Evolutionary conservation across 2,329 filamentous ascomycete genomes (phyloP).

Genomic region (Alternaria dauci): DNA sequence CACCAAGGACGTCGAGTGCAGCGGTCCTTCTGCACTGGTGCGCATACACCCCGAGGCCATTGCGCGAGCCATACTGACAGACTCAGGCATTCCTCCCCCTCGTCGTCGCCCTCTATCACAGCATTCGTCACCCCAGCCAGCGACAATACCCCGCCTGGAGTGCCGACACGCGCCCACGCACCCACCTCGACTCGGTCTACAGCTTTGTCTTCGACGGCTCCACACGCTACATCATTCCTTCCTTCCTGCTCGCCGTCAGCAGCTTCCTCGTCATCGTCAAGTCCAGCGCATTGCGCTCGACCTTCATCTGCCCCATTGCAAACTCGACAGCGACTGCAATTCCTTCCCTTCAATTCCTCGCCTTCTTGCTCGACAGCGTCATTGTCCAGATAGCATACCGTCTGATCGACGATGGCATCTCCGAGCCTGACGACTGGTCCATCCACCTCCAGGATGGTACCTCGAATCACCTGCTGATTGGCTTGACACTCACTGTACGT

Average conservation of each 20-base stretch:
- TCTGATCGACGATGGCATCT: constrained; percentile 39
- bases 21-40: constrained; percentile 38
- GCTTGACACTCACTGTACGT: constrained; percentile 42
- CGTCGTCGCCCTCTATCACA: constrained; percentile 44
- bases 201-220: constrained; percentile 39
- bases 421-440: constrained; percentile 32
- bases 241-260: constrained; percentile 41
- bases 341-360: constrained; percentile 42
- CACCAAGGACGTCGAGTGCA: constrained; percentile 44
- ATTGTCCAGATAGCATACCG: constrained; percentile 36
- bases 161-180: constrained; percentile 31
- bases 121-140: constrained; percentile 35
- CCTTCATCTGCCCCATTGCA: constrained; percentile 44
- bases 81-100: constrained; percentile 43
- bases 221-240: constrained; percentile 46
- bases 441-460: constrained; percentile 40
- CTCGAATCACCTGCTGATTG: constrained; percentile 38
- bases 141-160: constrained; percentile 42
- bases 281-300: constrained; percentile 40
- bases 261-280: constrained; percentile 42
- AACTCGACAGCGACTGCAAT: constrained; percentile 36
- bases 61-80: constrained; percentile 17
- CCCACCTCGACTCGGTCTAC: constrained; percentile 36
- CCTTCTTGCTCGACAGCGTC: constrained; percentile 41
- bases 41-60: neutral